Percentiles rank a stretch among this genome's conserved stretches.
phyloP scores from a whole-genome alignment of 805 yeast species.

The Ascoidea tarda region DNA sequence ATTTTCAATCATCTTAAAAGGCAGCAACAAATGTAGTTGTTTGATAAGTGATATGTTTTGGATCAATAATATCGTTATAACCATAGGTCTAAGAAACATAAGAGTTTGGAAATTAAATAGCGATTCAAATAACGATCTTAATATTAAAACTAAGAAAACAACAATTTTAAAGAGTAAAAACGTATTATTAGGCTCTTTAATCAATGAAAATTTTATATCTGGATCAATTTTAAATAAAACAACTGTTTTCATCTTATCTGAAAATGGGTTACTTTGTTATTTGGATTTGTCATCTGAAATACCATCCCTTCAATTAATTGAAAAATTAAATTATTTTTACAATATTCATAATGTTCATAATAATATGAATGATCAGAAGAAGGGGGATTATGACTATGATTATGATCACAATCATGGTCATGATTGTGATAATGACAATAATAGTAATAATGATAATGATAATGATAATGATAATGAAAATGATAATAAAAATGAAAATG shows the following conservation, averaged over 20 bases:
- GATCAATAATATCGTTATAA: constrained; percentile 33
- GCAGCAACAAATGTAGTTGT: constrained; percentile 52
- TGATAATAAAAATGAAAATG: too few relatives aligned
- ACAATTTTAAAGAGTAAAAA: constrained; percentile 33
- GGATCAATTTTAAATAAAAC: constrained; percentile 20
- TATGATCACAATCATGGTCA: too few relatives aligned
- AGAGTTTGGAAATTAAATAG: constrained; percentile 42
- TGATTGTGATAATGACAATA: too few relatives aligned
- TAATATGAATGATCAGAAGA: too few relatives aligned
- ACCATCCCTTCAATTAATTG: background rate
- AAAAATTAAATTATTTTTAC: background rate
- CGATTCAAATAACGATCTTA: constrained; percentile 5
- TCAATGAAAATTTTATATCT: constrained; percentile 35
- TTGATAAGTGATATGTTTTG: constrained; percentile 41
- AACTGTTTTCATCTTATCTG: constrained; percentile 13
- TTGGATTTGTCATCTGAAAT: background rate
- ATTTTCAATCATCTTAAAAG: constrained; percentile 20
- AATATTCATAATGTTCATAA: too few relatives aligned
- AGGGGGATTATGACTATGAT: too few relatives aligned
- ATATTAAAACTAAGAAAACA: constrained; percentile 9
- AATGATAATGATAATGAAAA: too few relatives aligned
- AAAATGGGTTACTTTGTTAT: constrained; percentile 13
- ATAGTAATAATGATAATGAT: too few relatives aligned
- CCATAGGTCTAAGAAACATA: constrained; percentile 47
- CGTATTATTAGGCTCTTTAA: constrained; percentile 34